Conservation (phyloP, 2,329 filamentous ascomycete species). For the Pseudocercospora fuligena region DNA sequence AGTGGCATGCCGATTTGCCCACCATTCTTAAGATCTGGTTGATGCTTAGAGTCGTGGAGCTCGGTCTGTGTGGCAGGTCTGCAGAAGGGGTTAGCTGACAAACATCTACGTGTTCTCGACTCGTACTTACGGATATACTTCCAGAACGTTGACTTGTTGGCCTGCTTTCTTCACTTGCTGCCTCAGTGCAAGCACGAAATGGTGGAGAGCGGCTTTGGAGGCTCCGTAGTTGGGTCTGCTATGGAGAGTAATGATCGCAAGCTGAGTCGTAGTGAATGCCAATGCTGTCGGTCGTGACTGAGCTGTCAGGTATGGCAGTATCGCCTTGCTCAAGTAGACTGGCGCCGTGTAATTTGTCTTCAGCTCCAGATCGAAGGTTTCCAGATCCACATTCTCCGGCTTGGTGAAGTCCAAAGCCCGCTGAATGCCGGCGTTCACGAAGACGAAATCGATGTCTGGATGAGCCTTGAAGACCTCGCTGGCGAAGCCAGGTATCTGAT, state of each 20-base stretch:
- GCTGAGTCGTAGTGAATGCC: constrained; percentile 20
- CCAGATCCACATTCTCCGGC: constrained; percentile 53
- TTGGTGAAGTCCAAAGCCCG: constrained; percentile 56
- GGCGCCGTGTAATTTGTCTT: constrained; percentile 31
- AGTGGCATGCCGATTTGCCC: constrained; percentile 23
- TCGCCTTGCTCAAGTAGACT: constrained; percentile 20
- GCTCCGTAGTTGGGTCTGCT: constrained; percentile 23
- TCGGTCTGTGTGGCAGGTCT: constrained; percentile 22
- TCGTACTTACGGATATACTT: constrained; percentile 14
- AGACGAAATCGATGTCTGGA: constrained; percentile 57
- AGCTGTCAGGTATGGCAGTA: constrained; percentile 18
- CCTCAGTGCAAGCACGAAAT: constrained; percentile 19
- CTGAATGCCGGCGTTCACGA: constrained; percentile 60
- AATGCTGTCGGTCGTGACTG: constrained; percentile 15
- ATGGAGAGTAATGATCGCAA: constrained; percentile 21
- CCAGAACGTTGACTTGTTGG: constrained; percentile 13
- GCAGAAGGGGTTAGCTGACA: neutral
- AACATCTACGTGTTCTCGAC: neutral
- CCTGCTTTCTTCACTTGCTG: constrained; percentile 8
- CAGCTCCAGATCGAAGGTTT: constrained; percentile 51
- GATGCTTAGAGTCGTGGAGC: constrained; percentile 20
- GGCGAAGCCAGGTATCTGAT: constrained; percentile 51
- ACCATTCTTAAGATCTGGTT: constrained; percentile 23
- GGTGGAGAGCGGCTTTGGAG: constrained; percentile 23
- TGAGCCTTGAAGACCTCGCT: constrained; percentile 49